phyloP scores from a whole-genome alignment of 345 rosid genomes.

The Clausena lansium region DNA sequence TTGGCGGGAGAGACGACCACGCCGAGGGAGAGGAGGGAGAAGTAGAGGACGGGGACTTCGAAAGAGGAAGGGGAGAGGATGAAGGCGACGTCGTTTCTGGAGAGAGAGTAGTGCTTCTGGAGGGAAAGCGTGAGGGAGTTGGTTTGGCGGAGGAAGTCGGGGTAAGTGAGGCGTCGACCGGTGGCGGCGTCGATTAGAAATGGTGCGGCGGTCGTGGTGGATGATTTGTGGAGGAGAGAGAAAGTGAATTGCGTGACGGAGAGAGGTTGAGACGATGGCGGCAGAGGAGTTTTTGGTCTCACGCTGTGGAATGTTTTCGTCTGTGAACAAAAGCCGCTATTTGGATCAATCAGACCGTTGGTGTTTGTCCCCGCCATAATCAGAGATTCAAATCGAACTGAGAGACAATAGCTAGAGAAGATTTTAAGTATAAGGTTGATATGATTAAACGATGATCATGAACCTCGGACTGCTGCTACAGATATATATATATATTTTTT shows the following conservation, averaged over 20 bases:
- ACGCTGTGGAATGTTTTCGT: conserved; percentile 59
- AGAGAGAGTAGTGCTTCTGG: conserved; percentile 37
- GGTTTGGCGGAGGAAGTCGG: conserved; percentile 47
- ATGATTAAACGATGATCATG: neutral
- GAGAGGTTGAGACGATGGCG: conserved; percentile 49
- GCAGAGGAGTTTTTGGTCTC: conserved; percentile 46
- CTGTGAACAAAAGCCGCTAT: conserved; percentile 42
- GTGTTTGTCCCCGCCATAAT: neutral
- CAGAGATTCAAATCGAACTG: neutral
- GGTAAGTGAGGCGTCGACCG: conserved; percentile 41
- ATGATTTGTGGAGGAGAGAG: conserved; percentile 42
- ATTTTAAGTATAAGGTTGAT: too few species aligned
- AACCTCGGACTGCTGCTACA: neutral
- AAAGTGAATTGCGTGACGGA: conserved; percentile 45
- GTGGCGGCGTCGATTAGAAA: conserved; percentile 49
- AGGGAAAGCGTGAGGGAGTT: conserved; percentile 36
- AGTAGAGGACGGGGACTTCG: conserved; percentile 62
- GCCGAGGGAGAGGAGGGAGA: conserved; percentile 69
- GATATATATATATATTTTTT: too few species aligned
- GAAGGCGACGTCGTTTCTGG: conserved; percentile 58
- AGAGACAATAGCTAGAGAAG: neutral
- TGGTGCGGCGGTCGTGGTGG: conserved; percentile 13
- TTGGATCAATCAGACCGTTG: conserved; percentile 29
- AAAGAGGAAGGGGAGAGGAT: conserved; percentile 62
- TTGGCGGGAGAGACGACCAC: conserved; percentile 73